Conservation (phyloP, 192 early-diverging fungal species). For the Dissophora ornata region DNA sequence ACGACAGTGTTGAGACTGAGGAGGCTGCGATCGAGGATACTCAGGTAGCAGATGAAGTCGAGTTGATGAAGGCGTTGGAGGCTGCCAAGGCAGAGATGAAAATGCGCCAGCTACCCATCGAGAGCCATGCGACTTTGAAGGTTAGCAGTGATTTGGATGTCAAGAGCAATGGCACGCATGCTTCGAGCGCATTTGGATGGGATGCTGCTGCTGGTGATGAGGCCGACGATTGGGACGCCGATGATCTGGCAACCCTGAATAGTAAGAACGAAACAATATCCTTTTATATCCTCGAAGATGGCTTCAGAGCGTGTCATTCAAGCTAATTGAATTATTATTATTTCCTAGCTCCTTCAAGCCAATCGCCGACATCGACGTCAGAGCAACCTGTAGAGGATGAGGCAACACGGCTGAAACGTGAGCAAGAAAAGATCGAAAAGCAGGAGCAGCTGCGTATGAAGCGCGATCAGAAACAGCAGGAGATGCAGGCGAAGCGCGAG, state of each 20-base stretch:
- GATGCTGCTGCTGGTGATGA: constrained; percentile 30
- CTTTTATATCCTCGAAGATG: too few relatives aligned
- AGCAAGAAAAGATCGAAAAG: constrained; percentile 34
- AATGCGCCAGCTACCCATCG: constrained; percentile 21
- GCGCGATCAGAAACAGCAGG: constrained; percentile 53
- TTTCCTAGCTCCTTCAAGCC: constrained; percentile 21
- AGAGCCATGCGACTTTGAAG: background rate
- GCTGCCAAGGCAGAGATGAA: constrained; percentile 46
- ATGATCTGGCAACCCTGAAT: constrained; percentile 25
- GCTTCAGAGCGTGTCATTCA: too few relatives aligned
- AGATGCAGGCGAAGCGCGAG: constrained; percentile 51
- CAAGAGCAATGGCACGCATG: background rate
- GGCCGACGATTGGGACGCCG: constrained; percentile 40
- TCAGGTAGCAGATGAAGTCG: constrained; percentile 9
- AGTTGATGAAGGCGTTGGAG: constrained; percentile 42
- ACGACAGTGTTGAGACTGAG: background rate
- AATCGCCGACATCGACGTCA: background rate
- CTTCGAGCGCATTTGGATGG: constrained; percentile 32
- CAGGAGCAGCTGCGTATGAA: constrained; percentile 45
- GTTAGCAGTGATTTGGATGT: too few relatives aligned
- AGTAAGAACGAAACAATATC: constrained; percentile 4
- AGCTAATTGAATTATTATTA: too few relatives aligned
- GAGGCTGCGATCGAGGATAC: constrained; percentile 5
- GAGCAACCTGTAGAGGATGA: constrained; percentile 32
- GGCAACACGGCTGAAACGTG: constrained; percentile 16